Percentiles rank a stretch among this genome's conserved stretches.
Evolutionary conservation across 805 yeast genomes (phyloP).

Genomic region (Lipomyces spencermartinsiae): DNA sequence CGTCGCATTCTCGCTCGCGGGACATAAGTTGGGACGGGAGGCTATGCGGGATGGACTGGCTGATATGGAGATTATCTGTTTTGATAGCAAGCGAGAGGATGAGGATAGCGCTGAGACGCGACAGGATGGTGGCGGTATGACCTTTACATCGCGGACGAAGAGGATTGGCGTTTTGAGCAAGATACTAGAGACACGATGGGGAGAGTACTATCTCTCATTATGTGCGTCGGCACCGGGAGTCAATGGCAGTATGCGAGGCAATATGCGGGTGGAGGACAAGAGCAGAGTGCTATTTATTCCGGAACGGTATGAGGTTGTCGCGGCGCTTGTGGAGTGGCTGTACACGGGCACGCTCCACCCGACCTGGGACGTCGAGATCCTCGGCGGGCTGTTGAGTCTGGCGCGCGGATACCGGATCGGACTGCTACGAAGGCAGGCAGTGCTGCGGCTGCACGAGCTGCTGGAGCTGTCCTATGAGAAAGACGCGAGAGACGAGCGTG

Average conservation of each 20-base stretch:
- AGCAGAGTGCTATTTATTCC: conserved; percentile 29
- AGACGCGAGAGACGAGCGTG: neutral
- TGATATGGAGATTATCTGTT: conserved; percentile 31
- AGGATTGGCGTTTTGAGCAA: conserved; percentile 26
- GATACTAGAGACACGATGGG: conserved; percentile 31
- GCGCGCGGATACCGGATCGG: conserved; percentile 15
- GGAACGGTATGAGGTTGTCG: conserved; percentile 24
- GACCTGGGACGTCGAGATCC: conserved; percentile 4
- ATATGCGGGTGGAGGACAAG: conserved; percentile 4
- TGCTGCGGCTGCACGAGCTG: conserved; percentile 19
- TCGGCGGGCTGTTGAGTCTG: conserved; percentile 15
- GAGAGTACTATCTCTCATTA: conserved; percentile 15
- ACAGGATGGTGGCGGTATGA: neutral
- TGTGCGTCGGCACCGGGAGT: neutral
- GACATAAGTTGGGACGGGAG: conserved; percentile 20
- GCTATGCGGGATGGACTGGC: conserved; percentile 19
- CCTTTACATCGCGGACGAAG: neutral
- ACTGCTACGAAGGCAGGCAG: conserved; percentile 15
- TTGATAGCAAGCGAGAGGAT: conserved; percentile 11
- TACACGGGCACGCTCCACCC: conserved; percentile 22
- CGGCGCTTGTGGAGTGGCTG: conserved; percentile 26
- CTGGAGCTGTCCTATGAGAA: conserved; percentile 14
- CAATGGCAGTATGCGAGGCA: neutral
- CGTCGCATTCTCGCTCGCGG: conserved; percentile 21
- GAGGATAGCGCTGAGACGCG: neutral